phyloP scores from a whole-genome alignment of 2,329 filamentous ascomycete genomes.

The Onygenales sp. region DNA sequence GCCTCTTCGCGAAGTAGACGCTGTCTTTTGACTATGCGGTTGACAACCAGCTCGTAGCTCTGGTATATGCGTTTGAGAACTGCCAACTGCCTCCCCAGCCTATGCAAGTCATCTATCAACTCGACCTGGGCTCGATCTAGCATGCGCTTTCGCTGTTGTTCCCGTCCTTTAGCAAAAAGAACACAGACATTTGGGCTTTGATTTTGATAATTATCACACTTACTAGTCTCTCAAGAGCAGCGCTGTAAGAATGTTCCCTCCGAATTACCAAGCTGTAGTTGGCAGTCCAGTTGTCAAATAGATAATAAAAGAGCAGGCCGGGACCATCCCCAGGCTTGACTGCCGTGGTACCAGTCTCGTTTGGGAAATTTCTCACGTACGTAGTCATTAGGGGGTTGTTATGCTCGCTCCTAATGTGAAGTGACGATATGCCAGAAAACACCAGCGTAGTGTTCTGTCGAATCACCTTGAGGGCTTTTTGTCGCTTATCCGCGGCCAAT shows the following conservation, averaged over 20 bases:
- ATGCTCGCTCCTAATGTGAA: slow-evolving; percentile 37
- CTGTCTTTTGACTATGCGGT: slow-evolving; percentile 48
- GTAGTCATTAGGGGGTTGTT: slow-evolving; percentile 42
- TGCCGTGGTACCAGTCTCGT: slow-evolving; percentile 21
- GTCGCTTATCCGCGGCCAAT: slow-evolving; percentile 20
- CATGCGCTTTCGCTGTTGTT: slow-evolving; percentile 43
- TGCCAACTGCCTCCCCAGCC: slow-evolving; percentile 51
- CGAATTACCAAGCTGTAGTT: slow-evolving; percentile 52
- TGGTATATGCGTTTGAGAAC: slow-evolving; percentile 54
- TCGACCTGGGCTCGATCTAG: slow-evolving; percentile 39
- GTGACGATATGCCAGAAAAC: slow-evolving; percentile 51
- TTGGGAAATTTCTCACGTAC: slow-evolving; percentile 30
- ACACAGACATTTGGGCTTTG: neutral
- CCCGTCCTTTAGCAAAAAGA: neutral
- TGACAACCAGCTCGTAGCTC: slow-evolving; percentile 52
- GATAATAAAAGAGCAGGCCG: slow-evolving; percentile 56
- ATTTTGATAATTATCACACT: slow-evolving; percentile 7
- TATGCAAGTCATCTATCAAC: slow-evolving; percentile 44
- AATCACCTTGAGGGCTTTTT: slow-evolving; percentile 25
- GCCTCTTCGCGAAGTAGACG: slow-evolving; percentile 28
- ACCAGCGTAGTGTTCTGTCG: slow-evolving; percentile 53
- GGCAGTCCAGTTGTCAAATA: slow-evolving; percentile 59
- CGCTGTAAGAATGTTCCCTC: slow-evolving; percentile 43
- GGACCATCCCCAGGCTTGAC: slow-evolving; percentile 43
- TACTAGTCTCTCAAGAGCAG: slow-evolving; percentile 42